Conservation (phyloP, 108 stramenopile genomes). For the Nannochloropsis gaditana region DNA sequence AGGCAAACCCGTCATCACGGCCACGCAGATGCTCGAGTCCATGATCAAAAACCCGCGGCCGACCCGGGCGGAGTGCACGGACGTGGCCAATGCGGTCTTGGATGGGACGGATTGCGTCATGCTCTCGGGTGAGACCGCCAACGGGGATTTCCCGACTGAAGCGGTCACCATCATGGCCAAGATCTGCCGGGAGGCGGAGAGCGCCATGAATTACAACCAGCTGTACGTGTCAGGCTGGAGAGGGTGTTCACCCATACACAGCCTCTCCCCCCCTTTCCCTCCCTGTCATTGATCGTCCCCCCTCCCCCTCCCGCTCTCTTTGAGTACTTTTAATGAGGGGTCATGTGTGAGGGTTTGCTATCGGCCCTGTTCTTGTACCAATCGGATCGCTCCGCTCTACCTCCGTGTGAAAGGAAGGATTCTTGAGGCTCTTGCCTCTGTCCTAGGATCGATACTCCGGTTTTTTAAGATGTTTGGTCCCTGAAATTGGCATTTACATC, state of each 20-base stretch:
- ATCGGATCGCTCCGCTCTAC: too few species aligned
- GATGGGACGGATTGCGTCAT: constrained; percentile 98
- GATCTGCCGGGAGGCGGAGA: constrained; percentile 84
- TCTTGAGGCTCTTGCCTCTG: too few species aligned
- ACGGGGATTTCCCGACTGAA: constrained; percentile 74
- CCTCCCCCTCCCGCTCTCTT: not conserved
- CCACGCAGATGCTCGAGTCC: constrained; percentile 77
- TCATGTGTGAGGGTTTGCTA: too few species aligned
- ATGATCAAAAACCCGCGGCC: constrained; percentile 98
- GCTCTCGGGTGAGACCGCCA: constrained; percentile 90
- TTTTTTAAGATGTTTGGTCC: too few species aligned
- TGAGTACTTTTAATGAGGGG: not conserved
- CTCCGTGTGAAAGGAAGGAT: too few species aligned
- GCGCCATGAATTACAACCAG: constrained; percentile 56
- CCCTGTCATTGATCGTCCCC: not conserved
- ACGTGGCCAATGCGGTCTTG: constrained; percentile 95
- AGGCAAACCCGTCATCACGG: constrained; percentile 91
- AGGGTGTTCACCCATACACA: constrained; percentile 49
- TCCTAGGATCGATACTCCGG: too few species aligned
- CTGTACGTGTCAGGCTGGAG: constrained; percentile 57
- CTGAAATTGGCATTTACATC: too few species aligned
- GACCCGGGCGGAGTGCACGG: constrained; percentile 96
- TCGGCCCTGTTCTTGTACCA: too few species aligned
- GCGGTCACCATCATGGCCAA: constrained; percentile 86
- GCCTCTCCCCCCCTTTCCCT: not conserved